Percentiles rank a stretch among this genome's conserved stretches.
phyloP scores from a whole-genome alignment of 768 basidiomycete species.

The Pisolithus sp. region DNA sequence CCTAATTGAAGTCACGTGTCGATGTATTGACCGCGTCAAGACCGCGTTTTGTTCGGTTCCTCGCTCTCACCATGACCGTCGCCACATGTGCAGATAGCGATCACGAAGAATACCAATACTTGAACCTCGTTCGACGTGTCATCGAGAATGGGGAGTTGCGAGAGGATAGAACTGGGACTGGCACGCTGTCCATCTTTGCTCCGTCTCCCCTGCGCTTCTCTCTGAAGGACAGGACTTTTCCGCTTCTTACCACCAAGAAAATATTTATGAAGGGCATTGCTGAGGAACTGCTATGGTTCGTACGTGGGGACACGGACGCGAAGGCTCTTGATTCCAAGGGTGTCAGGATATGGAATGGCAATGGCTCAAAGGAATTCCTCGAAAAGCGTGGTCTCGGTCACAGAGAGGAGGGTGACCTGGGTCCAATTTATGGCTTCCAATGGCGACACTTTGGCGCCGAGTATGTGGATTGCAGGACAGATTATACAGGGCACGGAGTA shows the following conservation, averaged over 20 bases:
- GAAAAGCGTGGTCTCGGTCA: slow-evolving; percentile 80
- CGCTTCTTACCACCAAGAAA: slow-evolving; percentile 91
- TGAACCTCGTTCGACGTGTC: slow-evolving; percentile 71
- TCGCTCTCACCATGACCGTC: not conserved
- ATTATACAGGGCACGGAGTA: slow-evolving; percentile 80
- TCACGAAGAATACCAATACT: slow-evolving; percentile 90
- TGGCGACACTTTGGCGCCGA: slow-evolving; percentile 93
- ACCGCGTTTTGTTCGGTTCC: too few relatives aligned
- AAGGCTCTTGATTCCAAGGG: slow-evolving; percentile 70
- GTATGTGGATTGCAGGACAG: slow-evolving; percentile 66
- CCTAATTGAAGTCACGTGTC: too few relatives aligned
- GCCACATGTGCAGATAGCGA: not conserved
- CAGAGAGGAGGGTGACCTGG: slow-evolving; percentile 85
- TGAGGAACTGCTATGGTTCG: slow-evolving; percentile 94
- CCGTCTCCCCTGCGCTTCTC: slow-evolving; percentile 88
- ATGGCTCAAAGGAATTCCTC: slow-evolving; percentile 83
- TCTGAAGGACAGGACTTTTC: slow-evolving; percentile 66
- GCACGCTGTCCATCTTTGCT: slow-evolving; percentile 88
- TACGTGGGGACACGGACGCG: slow-evolving; percentile 79
- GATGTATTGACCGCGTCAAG: too few relatives aligned
- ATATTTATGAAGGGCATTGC: slow-evolving; percentile 88
- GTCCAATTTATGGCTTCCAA: slow-evolving; percentile 96
- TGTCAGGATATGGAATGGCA: slow-evolving; percentile 97
- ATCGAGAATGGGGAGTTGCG: slow-evolving; percentile 71
- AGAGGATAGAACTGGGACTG: slow-evolving; percentile 91